A percentile compares a stretch with the other conserved stretches of the same genome.
Conservation (phyloP, 2,329 filamentous ascomycete genomes). For the Ambrosiella cleistominuta region DNA sequence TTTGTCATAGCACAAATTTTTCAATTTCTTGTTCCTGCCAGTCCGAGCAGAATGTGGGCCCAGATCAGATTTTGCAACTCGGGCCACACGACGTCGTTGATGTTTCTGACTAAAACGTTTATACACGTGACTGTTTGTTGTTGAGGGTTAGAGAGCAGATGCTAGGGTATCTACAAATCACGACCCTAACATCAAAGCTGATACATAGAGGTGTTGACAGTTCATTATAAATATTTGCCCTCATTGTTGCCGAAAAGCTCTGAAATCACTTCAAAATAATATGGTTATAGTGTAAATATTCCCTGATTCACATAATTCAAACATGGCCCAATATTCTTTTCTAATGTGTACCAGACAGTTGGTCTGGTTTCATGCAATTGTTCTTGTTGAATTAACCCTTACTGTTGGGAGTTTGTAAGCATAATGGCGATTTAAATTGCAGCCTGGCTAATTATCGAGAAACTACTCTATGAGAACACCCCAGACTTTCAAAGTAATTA, state of each 20-base stretch:
- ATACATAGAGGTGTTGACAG: too few relatives aligned
- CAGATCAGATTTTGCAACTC: neutral
- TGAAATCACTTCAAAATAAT: neutral
- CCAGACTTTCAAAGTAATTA: neutral
- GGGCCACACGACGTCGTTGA: neutral
- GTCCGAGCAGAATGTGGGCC: neutral
- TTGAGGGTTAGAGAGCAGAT: too few relatives aligned
- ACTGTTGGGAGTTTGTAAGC: too few relatives aligned
- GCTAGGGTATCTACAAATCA: too few relatives aligned
- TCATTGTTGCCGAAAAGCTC: too few relatives aligned
- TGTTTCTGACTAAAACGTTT: too few relatives aligned
- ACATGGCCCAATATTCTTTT: neutral
- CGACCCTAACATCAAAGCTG: too few relatives aligned
- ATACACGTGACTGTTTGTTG: too few relatives aligned
- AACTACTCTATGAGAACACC: neutral
- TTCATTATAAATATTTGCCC: too few relatives aligned
- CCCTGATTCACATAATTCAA: neutral
- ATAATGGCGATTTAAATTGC: too few relatives aligned
- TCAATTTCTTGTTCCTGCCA: neutral
- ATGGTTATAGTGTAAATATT: neutral
- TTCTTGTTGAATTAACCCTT: neutral
- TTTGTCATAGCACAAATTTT: neutral
- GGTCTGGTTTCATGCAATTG: neutral
- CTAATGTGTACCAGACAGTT: neutral
- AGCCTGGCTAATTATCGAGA: neutral